Evolutionary conservation across 2,329 filamentous ascomycete genomes (phyloP), one percentile per base, ranked within the genome.

Genomic region (Aspergillus unguis): DNA sequence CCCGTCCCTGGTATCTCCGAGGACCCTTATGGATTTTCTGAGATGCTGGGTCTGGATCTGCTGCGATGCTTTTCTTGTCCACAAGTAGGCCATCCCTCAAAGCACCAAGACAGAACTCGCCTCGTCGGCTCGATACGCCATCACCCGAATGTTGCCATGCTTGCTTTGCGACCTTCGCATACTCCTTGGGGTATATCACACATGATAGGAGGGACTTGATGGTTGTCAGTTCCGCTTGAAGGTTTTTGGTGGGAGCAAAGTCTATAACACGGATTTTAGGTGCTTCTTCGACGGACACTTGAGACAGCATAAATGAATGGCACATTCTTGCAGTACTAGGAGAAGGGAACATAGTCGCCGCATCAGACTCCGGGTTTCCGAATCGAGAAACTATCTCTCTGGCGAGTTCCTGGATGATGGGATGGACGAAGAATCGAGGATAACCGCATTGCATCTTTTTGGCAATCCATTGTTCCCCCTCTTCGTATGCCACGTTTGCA

Each of bases 141-240:
- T 96, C 92, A 23, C 94, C 94, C 0, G 89, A 88, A 70, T 99
- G 94, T 70, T 97, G 94, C 94, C 94, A 99, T 65, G 95, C 96
- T 64, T 91, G 83, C 71, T 96, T 97, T n/a, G 90, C 89, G 54
- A 88, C 71, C 4, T 83, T 74, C 62, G 86, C 92, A 17, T 84
- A 74, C 9, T 85, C 81, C 42, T 80, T 76, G 0, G 85, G 83
- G 62, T 87, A 90, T 38, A 97, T 67, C 3, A 96, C 85, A 26
- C 85, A 85, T 1, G 82, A 87, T 25, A 92, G 75, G 7, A 79
- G 77, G 0, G 86, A 85, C 2, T 75, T 74, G 28, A 87, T 71
- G 35, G 78, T 75, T 42, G 70, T 73, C n/a, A 76, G 32, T 7
- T 77, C 75, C 59, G 86, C 80, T 29, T 91, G 50, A 92, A 80